Conservation (phyloP, 192 early-diverging fungal genomes). For the Gaertneriomyces semiglobifer region DNA sequence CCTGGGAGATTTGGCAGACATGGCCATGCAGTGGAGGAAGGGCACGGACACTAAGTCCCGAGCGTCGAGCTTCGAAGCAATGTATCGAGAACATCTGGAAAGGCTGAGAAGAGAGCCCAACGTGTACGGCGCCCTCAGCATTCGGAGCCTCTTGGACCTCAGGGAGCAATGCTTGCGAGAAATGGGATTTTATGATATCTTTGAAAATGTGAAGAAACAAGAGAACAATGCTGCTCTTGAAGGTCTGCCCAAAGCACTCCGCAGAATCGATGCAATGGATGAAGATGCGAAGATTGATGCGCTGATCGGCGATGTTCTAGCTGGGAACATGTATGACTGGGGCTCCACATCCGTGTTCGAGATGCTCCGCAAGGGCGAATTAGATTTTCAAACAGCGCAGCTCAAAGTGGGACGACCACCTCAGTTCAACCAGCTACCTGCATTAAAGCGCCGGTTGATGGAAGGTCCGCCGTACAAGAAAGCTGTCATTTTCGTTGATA, state of each 20-base stretch:
- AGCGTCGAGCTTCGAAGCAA: slow-evolving; percentile 52
- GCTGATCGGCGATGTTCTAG: slow-evolving; percentile 66
- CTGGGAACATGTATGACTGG: slow-evolving; percentile 89
- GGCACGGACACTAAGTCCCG: slow-evolving; percentile 24
- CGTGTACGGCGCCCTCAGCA: slow-evolving; percentile 69
- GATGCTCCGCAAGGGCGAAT: slow-evolving; percentile 51
- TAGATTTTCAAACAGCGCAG: slow-evolving; percentile 57
- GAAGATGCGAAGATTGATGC: slow-evolving; percentile 37
- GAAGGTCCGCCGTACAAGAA: slow-evolving; percentile 42
- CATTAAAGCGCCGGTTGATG: slow-evolving; percentile 43
- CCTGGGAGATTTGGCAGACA: slow-evolving; percentile 56
- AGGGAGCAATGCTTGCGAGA: slow-evolving; percentile 80
- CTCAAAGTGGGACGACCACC: slow-evolving; percentile 40
- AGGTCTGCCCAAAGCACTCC: slow-evolving; percentile 48
- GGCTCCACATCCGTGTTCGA: slow-evolving; percentile 59
- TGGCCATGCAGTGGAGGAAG: slow-evolving; percentile 51
- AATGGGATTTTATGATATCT: slow-evolving; percentile 77
- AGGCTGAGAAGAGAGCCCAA: slow-evolving; percentile 63
- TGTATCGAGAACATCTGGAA: slow-evolving; percentile 67
- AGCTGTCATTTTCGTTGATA: slow-evolving; percentile 78
- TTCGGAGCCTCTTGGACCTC: slow-evolving; percentile 67
- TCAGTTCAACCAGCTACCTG: slow-evolving; percentile 45
- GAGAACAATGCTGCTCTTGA: slow-evolving; percentile 64
- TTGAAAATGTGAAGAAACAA: slow-evolving; percentile 60
- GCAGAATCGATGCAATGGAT: slow-evolving; percentile 43